Evolutionary conservation across 352 stramenopile genomes (phyloP).

Genomic region (Phytophthora europaea): DNA sequence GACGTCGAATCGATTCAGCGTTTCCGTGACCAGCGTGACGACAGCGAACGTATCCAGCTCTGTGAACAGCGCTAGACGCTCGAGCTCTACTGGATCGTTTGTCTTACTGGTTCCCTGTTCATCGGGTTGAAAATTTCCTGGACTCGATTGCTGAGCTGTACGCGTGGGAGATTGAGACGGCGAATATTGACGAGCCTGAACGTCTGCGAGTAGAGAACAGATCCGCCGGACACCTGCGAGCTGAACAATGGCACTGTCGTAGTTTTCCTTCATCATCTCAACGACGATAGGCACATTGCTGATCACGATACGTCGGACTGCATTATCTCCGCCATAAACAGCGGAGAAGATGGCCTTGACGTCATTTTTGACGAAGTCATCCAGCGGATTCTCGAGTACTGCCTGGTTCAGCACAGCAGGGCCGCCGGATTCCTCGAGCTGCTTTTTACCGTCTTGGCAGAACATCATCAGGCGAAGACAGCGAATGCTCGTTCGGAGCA

Average conservation of each 20-base stretch:
- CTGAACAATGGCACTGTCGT: constrained; percentile 70
- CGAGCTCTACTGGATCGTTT: constrained; percentile 19
- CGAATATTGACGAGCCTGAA: constrained; percentile 38
- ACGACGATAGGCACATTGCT: constrained; percentile 60
- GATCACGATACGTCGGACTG: constrained; percentile 70
- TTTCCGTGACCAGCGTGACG: constrained; percentile 47
- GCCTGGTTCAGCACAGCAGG: constrained; percentile 63
- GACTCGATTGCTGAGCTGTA: constrained; percentile 7
- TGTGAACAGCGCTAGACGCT: constrained; percentile 42
- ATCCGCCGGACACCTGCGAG: constrained; percentile 60
- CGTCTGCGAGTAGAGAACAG: constrained; percentile 55
- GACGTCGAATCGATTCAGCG: constrained; percentile 64
- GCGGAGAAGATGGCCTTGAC: constrained; percentile 80
- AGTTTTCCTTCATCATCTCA: constrained; percentile 75
- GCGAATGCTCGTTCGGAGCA: constrained; percentile 67
- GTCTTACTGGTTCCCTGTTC: constrained; percentile 7
- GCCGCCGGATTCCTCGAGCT: constrained; percentile 51
- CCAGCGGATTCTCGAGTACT: constrained; percentile 68
- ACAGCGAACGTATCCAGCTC: constrained; percentile 58
- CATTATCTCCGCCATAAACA: constrained; percentile 76
- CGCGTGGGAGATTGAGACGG: constrained; percentile 25
- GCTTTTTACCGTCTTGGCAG: constrained; percentile 54
- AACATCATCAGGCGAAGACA: constrained; percentile 76
- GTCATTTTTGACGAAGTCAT: constrained; percentile 80
- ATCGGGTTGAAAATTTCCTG: constrained; percentile 9